phyloP scores from a whole-genome alignment of 495 filamentous ascomycete genomes.

The Talaromyces stipitatus region DNA sequence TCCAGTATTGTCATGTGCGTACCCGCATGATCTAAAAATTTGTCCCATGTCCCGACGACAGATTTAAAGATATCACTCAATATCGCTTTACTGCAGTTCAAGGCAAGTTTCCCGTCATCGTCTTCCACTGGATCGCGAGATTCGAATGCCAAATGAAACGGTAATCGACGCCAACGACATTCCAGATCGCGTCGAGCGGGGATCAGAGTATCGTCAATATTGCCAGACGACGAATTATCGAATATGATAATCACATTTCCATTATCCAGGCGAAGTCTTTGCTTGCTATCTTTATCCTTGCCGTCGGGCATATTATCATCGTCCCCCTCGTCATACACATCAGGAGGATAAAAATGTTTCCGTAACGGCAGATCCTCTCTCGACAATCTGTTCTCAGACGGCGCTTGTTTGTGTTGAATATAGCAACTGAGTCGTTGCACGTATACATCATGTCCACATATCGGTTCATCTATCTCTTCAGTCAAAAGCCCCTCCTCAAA shows the following conservation, averaged over 20 bases:
- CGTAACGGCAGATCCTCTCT: background rate
- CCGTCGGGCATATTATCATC: constrained; percentile 10
- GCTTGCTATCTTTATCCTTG: background rate
- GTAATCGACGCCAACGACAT: constrained; percentile 42
- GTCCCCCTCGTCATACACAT: constrained; percentile 13
- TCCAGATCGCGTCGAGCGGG: constrained; percentile 42
- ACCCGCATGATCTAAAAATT: constrained; percentile 30
- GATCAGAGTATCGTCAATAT: constrained; percentile 42
- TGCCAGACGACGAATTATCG: constrained; percentile 36
- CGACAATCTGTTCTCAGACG: constrained; percentile 11
- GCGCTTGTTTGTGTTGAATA: constrained; percentile 26
- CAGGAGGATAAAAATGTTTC: constrained; percentile 2
- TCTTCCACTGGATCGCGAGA: constrained; percentile 13
- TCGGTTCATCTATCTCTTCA: constrained; percentile 13
- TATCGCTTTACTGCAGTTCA: constrained; percentile 44
- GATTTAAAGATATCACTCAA: constrained; percentile 44
- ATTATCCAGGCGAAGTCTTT: constrained; percentile 37
- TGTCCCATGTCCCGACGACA: constrained; percentile 35
- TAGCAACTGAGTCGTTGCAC: constrained; percentile 35
- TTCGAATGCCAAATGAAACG: constrained; percentile 35
- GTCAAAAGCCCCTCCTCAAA: background rate
- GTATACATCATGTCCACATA: constrained; percentile 34
- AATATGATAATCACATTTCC: constrained; percentile 48
- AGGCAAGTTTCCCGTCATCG: constrained; percentile 22
- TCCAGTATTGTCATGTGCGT: constrained; percentile 44